Evolutionary conservation across 2,329 filamentous ascomycete species (phyloP), one percentile per base, ranked within the genome.

Genomic region (Colletotrichum scovillei): DNA sequence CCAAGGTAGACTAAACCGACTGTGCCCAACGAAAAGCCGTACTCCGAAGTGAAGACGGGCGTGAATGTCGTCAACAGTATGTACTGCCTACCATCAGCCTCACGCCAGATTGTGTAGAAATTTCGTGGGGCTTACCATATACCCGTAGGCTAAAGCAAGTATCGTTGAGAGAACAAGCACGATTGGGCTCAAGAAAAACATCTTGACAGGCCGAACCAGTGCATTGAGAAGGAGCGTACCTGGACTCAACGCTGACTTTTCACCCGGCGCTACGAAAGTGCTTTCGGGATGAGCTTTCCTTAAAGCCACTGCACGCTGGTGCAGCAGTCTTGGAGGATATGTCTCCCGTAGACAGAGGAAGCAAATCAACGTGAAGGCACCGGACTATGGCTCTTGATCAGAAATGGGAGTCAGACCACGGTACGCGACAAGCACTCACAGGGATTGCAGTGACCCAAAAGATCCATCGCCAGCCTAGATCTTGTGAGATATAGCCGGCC

Each of bases 11-110:
- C 70, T 8, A 79, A 70, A 0, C 78, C 78, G 0, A 76, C 75
- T 4, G 72, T 69, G 19, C 75, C 75, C 0, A 76, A 73, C 1
- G 46, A 67, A 75, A 87, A 88, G 3, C 79, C 78, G 65, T 88
- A 88, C 5, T 11, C n/a, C 9, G 84, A 84, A 76, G 88, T 86
- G 73, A 87, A 88, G 64, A 81, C 85, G 0, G 86, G 86, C 0
- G 76, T 76, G 12, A 58, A 58, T 26, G 56, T 58, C 9, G 42
- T 49, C 4, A 49, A 49, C 2, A 49, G 42, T 11, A 49, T 49
- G 19, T 49, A 49, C 42, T 49, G 7, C 19, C 8, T n/a, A 11
- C 7, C 7, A 19, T 49, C 19, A 49, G 42, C 5, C 16, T 49
- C 7, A n/a, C 12, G 4, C 0, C 7, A 42, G 14, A 19, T 49